Conservation (phyloP, 2,329 filamentous ascomycete species). For the Daldinia sp. region DNA sequence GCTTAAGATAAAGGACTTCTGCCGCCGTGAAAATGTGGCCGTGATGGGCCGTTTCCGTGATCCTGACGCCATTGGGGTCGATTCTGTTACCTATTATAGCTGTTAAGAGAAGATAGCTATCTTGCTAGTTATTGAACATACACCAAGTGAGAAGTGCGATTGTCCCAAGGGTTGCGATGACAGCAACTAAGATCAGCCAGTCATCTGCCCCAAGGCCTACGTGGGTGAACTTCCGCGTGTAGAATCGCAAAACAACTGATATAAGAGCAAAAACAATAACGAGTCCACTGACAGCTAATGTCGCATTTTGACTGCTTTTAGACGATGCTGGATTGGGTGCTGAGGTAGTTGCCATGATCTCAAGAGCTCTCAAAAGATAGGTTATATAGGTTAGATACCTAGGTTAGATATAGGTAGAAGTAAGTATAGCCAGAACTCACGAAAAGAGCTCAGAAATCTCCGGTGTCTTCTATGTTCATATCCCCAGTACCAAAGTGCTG, state of each 20-base stretch:
- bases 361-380: background rate
- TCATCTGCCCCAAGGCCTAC: slow-evolving; percentile 31
- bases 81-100: slow-evolving; percentile 19
- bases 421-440: background rate
- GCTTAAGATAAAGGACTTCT: slow-evolving; percentile 35
- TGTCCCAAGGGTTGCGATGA: slow-evolving; percentile 13
- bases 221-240: slow-evolving; percentile 29
- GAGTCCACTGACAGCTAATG: slow-evolving; percentile 20
- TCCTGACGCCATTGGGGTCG: slow-evolving; percentile 30
- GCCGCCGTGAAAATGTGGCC: slow-evolving; percentile 27
- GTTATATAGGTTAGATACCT: too few species aligned
- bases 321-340: background rate
- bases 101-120: background rate
- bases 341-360: background rate
- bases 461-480: background rate
- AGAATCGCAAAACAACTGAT: slow-evolving; percentile 33
- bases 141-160: background rate
- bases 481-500: background rate
- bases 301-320: slow-evolving; percentile 43
- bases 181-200: slow-evolving; percentile 34
- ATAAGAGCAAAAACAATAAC: slow-evolving; percentile 29
- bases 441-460: too few species aligned
- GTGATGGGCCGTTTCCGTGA: slow-evolving; percentile 29
- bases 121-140: background rate
- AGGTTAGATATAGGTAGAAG: background rate